Evolutionary conservation across 2,329 filamentous ascomycete genomes (phyloP), one percentile per base, ranked within the genome.

Genomic region (Peltaster fructicola): DNA sequence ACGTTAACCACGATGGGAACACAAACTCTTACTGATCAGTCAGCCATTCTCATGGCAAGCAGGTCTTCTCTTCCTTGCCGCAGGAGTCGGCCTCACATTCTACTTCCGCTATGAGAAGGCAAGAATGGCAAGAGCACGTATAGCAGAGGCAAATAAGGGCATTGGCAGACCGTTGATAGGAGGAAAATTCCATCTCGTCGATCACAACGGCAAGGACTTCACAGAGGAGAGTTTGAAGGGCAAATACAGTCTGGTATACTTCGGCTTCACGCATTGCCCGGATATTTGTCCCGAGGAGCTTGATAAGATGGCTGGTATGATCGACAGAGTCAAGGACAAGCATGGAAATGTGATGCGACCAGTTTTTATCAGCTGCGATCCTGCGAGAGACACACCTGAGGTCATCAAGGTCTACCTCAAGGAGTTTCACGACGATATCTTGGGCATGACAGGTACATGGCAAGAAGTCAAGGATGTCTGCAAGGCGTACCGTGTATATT

Each of bases 251-350:
- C 52, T 90, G 55, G 77, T 95, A 17, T 98, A 98, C 58, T 98
- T 98, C 50, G 88, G 88, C 44, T 98, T 98, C 64, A 85, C 81
- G 6, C 84, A 93, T 53, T 98, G 88, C 51, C 88, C 88, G 13
- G 88, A 98, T 50, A 98, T 98, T 49, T 98, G 88, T 59, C 88
- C 88, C 16, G 88, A 98, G 47, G 88, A 98, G 56, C 74, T 98
- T 42, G 88, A 98, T 59, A 98, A 98, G 61, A 93, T 98, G 84
- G 79, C 85, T n/a, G 64, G 65, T 30, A 92, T 95, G 69, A 76
- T 90, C 45, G 82, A 98, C 47, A 59, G 59, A 30, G 64, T 73
- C 20, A 53, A 55, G 19, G 51, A 52, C 25, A 48, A 51, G 32
- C 52, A 53, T 36, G 59, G 59, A 17, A 36, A 34, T 7, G 51